These are phyloP conservation scores for Fusarium albidum DNA, from an alignment of 2,329 filamentous ascomycete genomes.

Conservation along the genomic window DNA sequence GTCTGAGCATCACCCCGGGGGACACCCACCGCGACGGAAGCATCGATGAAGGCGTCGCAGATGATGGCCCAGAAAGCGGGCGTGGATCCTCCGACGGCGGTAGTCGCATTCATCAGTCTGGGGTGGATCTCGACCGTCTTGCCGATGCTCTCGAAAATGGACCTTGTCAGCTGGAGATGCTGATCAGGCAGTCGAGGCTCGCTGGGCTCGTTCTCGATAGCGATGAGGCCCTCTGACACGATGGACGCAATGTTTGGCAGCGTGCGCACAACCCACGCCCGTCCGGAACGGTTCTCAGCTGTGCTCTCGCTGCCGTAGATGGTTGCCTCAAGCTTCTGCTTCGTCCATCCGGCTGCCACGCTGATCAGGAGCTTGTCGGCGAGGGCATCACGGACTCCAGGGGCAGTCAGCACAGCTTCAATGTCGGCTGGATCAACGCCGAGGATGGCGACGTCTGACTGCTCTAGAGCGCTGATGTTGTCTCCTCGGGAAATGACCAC, in stretches of 20 bases:
- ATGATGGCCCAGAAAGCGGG: slow-evolving; percentile 68
- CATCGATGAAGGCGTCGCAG: slow-evolving; percentile 66
- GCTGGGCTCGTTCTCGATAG: slow-evolving; percentile 39
- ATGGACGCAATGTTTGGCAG: slow-evolving; percentile 48
- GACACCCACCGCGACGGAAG: slow-evolving; percentile 67
- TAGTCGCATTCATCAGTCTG: slow-evolving; percentile 63
- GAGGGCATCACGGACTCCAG: slow-evolving; percentile 49
- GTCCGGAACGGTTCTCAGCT: slow-evolving; percentile 11
- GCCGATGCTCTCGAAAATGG: slow-evolving; percentile 65
- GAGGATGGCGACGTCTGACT: slow-evolving; percentile 54
- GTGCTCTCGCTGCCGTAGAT: slow-evolving; percentile 43
- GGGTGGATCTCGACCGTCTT: slow-evolving; percentile 59
- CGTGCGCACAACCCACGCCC: slow-evolving; percentile 42
- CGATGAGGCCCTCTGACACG: slow-evolving; percentile 44
- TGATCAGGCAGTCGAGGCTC: slow-evolving; percentile 30
- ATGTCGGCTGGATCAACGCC: slow-evolving; percentile 57
- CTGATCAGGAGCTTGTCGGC: slow-evolving; percentile 58
- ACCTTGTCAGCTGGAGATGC: slow-evolving; percentile 41
- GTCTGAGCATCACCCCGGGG: slow-evolving; percentile 62
- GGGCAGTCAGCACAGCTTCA: slow-evolving; percentile 45
- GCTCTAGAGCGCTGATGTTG: slow-evolving; percentile 44
- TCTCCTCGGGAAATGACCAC: slow-evolving; percentile 43
- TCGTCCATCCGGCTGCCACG: slow-evolving; percentile 59
- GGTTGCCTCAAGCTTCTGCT: slow-evolving; percentile 47
- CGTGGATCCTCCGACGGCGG: slow-evolving; percentile 66